phyloP scores from a whole-genome alignment of 495 filamentous ascomycete species.

The Tirmania nivea region DNA sequence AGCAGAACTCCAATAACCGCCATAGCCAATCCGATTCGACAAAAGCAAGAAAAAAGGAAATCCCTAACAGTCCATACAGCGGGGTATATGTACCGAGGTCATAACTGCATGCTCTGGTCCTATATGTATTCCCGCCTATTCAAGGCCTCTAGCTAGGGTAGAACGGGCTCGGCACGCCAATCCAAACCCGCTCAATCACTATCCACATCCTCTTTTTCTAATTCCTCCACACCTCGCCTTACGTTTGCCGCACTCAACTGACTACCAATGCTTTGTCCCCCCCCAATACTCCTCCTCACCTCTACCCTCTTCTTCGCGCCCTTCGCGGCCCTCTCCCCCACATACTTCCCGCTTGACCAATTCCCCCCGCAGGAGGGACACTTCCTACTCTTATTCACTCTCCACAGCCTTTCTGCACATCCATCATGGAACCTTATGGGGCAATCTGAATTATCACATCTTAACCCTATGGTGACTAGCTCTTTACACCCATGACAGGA shows the following conservation, averaged over 20 bases:
- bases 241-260: background rate
- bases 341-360: constrained; percentile 56
- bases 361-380: constrained; percentile 52
- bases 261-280: background rate
- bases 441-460: constrained; percentile 51
- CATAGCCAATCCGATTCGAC: too few species aligned
- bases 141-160: too few species aligned
- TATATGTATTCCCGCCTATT: too few species aligned
- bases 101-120: too few species aligned
- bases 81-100: too few species aligned
- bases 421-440: constrained; percentile 50
- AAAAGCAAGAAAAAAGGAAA: too few species aligned
- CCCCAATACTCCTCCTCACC: constrained; percentile 19
- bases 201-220: constrained; percentile 5
- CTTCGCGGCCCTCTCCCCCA: constrained; percentile 56
- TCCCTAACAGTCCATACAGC: too few species aligned
- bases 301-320: constrained; percentile 15
- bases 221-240: background rate
- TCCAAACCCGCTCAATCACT: constrained; percentile 1
- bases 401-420: constrained; percentile 53
- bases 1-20: too few species aligned
- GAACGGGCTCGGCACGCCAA: too few species aligned
- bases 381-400: constrained; percentile 32
- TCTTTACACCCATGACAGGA: constrained; percentile 76
- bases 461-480: constrained; percentile 70